Evolutionary conservation across 768 basidiomycete genomes (phyloP).

Genomic region (Podaxis carcinomalis): DNA sequence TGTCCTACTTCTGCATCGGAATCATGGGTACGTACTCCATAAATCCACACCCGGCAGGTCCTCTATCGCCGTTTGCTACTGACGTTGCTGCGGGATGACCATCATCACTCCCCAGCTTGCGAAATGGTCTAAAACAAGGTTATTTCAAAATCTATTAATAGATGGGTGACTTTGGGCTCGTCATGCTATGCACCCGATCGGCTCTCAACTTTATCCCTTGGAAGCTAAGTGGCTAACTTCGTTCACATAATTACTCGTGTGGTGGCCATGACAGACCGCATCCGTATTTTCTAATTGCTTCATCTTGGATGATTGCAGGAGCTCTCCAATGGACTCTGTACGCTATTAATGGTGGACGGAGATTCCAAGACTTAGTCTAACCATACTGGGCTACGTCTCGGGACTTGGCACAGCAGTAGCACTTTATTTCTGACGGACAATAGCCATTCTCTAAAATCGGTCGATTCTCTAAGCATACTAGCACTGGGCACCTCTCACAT

Average conservation of each 20-base stretch:
- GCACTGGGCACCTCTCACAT: no score
- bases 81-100: background rate
- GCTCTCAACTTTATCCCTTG: background rate
- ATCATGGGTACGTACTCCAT: no score
- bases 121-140: background rate
- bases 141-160: background rate
- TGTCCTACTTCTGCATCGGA: background rate
- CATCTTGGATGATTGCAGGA: background rate
- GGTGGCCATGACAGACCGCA: background rate
- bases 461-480: no score
- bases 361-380: no score
- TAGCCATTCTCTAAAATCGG: no score
- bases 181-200: background rate
- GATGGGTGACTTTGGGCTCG: background rate
- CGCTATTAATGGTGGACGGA: background rate
- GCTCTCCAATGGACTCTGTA: background rate
- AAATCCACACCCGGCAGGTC: no score
- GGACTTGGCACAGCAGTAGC: no score
- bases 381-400: no score
- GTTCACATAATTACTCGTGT: background rate
- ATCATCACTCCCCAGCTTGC: background rate
- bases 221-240: no score
- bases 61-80: background rate
- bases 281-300: background rate
- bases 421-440: no score